Evolutionary conservation across 176 grass and related monocot genomes (phyloP).

Genomic region (sorghum (Sorghum bicolor)): DNA sequence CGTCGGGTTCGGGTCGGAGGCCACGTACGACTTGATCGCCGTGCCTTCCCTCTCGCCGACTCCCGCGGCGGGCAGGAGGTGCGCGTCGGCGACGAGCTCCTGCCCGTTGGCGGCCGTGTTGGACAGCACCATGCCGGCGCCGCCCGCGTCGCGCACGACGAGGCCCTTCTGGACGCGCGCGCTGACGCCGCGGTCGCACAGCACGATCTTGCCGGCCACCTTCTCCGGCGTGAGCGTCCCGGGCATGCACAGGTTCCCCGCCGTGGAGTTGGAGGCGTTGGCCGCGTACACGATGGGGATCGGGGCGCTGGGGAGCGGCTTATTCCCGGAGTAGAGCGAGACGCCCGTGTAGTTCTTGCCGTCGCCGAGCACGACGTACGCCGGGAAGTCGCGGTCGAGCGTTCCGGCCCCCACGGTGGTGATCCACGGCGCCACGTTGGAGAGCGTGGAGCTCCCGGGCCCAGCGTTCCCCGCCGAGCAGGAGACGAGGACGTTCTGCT

Average conservation of each 20-base stretch:
- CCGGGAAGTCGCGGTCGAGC: slow-evolving; percentile 89
- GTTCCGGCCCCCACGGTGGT: slow-evolving; percentile 81
- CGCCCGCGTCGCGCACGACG: slow-evolving; percentile 68
- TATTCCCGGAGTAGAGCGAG: slow-evolving; percentile 67
- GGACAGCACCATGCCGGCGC: slow-evolving; percentile 75
- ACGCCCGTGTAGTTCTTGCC: slow-evolving; percentile 73
- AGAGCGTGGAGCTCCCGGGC: slow-evolving; percentile 51
- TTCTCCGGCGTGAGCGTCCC: slow-evolving; percentile 67
- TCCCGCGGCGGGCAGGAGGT: slow-evolving; percentile 70
- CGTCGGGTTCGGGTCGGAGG: slow-evolving; percentile 37
- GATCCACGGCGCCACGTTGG: slow-evolving; percentile 85
- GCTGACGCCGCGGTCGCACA: slow-evolving; percentile 79
- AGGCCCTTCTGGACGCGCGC: slow-evolving; percentile 81
- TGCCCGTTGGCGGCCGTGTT: slow-evolving; percentile 85
- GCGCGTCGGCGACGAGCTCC: slow-evolving; percentile 86
- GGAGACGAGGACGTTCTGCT: slow-evolving; percentile 69
- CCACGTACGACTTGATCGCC: slow-evolving; percentile 59
- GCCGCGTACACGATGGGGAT: slow-evolving; percentile 62
- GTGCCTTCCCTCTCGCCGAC: slow-evolving; percentile 53
- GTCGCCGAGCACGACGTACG: slow-evolving; percentile 71
- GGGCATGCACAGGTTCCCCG: slow-evolving; percentile 75
- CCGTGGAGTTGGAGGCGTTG: slow-evolving; percentile 76
- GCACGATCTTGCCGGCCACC: slow-evolving; percentile 77
- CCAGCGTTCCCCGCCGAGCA: slow-evolving; percentile 89
- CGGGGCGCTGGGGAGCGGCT: slow-evolving; percentile 34